Base-by-base conservation (phyloP, 2,329 filamentous ascomycete species). In the Helicocarpus griseus region DNA sequence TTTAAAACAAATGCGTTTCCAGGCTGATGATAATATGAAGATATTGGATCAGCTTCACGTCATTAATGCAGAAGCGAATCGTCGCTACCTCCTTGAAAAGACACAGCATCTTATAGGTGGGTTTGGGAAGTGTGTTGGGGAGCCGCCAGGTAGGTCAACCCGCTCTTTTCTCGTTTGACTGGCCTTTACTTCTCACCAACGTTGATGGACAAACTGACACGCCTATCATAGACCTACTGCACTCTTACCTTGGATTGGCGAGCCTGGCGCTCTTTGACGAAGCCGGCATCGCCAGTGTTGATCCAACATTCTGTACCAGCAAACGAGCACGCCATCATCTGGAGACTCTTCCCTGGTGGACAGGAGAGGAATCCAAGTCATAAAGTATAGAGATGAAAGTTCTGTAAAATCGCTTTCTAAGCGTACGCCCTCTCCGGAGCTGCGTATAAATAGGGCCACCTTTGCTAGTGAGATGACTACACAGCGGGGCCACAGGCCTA, bases 81-180 rank as follows among this genome's bases (percentile, higher is more conserved):
- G 88, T n/a, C 77, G 78, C 46, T 97, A 93, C 69, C 74, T 98
- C 11, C 76, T 96, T 8, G 81, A 86, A 48, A 85, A 89, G 63
- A 95, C 89, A 1, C 89, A 96, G 64, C 91, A 97, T 67, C 66
- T 81, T 17, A 86, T 96, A 22, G 87, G 87, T 40, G 87, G 87
- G 0, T 93, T 93, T 66, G 80, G 81, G n/a, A 91, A 93, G 63
- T 68, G 76, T 9, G 80, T 82, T 0, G 82, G 81, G 5, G 77
- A 79, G 11, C 79, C 79, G 41, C 87, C 87, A 11, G 87, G 88
- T 71, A 65, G 59, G 69, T 58, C 22, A 43, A 33, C 33, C 7
- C 49, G 7, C 29, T 9, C 21, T 48, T 22, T 47, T 45, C 50
- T 40, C 11, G 28, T 44, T 21, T 9, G 64, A 8, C 72, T 72